A percentile compares a stretch with the other conserved stretches of the same genome.
Conservation (phyloP, 108 stramenopile genomes). For the Mayamaea pseudoterrestris region DNA sequence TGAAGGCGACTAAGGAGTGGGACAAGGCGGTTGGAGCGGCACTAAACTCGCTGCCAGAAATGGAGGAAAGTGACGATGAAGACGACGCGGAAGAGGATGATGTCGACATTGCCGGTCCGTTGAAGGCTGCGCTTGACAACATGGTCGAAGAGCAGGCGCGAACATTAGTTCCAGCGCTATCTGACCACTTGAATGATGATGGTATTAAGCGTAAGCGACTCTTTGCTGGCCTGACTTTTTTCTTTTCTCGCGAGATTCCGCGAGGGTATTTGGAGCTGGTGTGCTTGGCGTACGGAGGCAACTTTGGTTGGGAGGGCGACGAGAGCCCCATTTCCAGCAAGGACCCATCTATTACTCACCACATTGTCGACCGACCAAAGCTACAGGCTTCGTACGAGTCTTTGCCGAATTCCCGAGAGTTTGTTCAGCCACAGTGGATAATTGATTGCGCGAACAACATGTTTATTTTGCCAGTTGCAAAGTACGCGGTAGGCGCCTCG, state of each 20-base stretch:
- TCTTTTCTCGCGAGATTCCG: slow-evolving; percentile 89
- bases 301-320: slow-evolving; percentile 90
- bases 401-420: slow-evolving; percentile 81
- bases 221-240: slow-evolving; percentile 81
- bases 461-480: slow-evolving; percentile 75
- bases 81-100: slow-evolving; percentile 50
- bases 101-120: slow-evolving; percentile 62
- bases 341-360: slow-evolving; percentile 91
- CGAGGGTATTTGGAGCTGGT: slow-evolving; percentile 88
- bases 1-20: slow-evolving; percentile 45
- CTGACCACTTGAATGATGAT: slow-evolving; percentile 43
- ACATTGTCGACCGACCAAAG: slow-evolving; percentile 82
- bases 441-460: slow-evolving; percentile 90
- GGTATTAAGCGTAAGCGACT: slow-evolving; percentile 57
- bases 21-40: slow-evolving; percentile 56
- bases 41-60: slow-evolving; percentile 40
- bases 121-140: slow-evolving; percentile 67
- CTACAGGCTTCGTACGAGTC: slow-evolving; percentile 41
- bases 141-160: slow-evolving; percentile 40
- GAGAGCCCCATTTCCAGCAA: slow-evolving; percentile 71
- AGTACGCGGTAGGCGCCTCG: slow-evolving; percentile 79
- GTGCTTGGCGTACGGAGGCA: slow-evolving; percentile 80
- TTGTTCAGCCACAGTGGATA: slow-evolving; percentile 97
- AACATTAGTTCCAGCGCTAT: slow-evolving; percentile 18
- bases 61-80: slow-evolving; percentile 30